These are phyloP conservation scores for Kuraishia piskuri DNA, from an alignment of 805 yeast species.

Conservation along the genomic window DNA sequence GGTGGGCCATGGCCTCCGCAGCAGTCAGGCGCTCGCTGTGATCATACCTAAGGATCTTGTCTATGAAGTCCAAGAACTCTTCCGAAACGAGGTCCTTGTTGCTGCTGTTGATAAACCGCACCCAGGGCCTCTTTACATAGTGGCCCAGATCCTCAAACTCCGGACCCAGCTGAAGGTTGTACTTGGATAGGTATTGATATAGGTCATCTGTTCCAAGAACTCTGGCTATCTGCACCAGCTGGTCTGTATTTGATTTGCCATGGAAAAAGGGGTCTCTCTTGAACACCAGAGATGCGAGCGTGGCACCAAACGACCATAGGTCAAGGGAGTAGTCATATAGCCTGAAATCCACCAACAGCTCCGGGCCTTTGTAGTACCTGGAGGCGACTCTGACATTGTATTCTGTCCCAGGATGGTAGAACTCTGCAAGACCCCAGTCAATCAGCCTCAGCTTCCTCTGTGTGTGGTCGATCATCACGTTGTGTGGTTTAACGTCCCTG, in stretches of 20 bases:
- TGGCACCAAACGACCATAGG: slow-evolving; percentile 91
- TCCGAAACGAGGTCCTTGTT: slow-evolving; percentile 61
- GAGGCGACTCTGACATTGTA: slow-evolving; percentile 93
- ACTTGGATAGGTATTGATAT: slow-evolving; percentile 58
- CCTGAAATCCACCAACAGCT: slow-evolving; percentile 74
- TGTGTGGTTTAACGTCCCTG: slow-evolving; percentile 93
- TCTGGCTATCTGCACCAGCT: slow-evolving; percentile 79
- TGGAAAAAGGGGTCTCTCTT: slow-evolving; percentile 89
- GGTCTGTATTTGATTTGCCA: slow-evolving; percentile 87
- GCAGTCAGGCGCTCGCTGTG: slow-evolving; percentile 88
- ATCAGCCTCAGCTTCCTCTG: slow-evolving; percentile 65
- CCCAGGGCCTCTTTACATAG: slow-evolving; percentile 84
- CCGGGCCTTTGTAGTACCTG: slow-evolving; percentile 90
- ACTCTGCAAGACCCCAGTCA: slow-evolving; percentile 96
- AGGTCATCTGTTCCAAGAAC: slow-evolving; percentile 83
- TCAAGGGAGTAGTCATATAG: slow-evolving; percentile 89
- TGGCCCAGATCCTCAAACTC: slow-evolving; percentile 75
- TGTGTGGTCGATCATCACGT: slow-evolving; percentile 87
- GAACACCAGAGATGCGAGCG: slow-evolving; percentile 84
- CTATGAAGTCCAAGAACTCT: slow-evolving; percentile 76
- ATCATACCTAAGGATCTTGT: slow-evolving; percentile 72
- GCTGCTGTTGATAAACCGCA: slow-evolving; percentile 56
- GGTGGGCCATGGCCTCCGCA: slow-evolving; percentile 76
- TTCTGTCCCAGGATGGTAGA: slow-evolving; percentile 82
- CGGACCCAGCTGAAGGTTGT: slow-evolving; percentile 58